Evolutionary conservation across 1,284 basidiomycete species (phyloP).

Genomic region (Schizopora paradoxa): DNA sequence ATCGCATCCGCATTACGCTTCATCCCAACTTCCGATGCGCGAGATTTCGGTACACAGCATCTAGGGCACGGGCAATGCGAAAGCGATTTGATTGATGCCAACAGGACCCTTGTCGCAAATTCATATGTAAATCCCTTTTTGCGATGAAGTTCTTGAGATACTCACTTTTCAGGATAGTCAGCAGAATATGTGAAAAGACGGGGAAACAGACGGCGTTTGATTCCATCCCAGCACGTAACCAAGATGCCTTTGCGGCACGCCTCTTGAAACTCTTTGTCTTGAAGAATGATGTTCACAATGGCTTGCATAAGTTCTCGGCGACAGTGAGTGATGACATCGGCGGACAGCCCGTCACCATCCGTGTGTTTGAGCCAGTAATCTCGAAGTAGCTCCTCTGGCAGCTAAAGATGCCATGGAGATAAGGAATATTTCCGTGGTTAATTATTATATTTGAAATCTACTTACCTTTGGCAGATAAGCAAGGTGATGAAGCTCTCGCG

Average conservation of each 20-base stretch:
- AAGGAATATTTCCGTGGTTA: no score
- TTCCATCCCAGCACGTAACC: slow-evolving; percentile 22
- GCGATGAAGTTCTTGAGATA: not conserved
- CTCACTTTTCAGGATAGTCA: slow-evolving; percentile 32
- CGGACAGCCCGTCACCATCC: slow-evolving; percentile 8
- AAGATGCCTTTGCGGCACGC: slow-evolving; percentile 27
- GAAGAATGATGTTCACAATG: slow-evolving; percentile 22
- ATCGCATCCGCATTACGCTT: slow-evolving; percentile 9
- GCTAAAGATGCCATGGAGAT: not conserved
- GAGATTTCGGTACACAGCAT: slow-evolving; percentile 19
- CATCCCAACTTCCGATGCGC: slow-evolving; percentile 18
- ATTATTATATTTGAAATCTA: slow-evolving; percentile 20
- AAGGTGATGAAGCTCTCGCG: slow-evolving; percentile 24
- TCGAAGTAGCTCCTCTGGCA: slow-evolving; percentile 7
- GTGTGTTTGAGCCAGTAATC: slow-evolving; percentile 16
- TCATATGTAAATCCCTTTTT: no score
- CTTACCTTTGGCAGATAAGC: slow-evolving; percentile 28
- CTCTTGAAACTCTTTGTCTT: slow-evolving; percentile 27
- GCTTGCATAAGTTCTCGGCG: slow-evolving; percentile 28
- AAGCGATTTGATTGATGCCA: slow-evolving; percentile 30
- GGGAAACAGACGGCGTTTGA: slow-evolving; percentile 19
- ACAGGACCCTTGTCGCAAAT: slow-evolving; percentile 26
- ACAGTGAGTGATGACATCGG: slow-evolving; percentile 22
- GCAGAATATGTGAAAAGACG: slow-evolving; percentile 25
- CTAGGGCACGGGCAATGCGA: slow-evolving; percentile 31